phyloP scores from a whole-genome alignment of 371 early-diverging fungal species.

The Mycotypha africana region DNA sequence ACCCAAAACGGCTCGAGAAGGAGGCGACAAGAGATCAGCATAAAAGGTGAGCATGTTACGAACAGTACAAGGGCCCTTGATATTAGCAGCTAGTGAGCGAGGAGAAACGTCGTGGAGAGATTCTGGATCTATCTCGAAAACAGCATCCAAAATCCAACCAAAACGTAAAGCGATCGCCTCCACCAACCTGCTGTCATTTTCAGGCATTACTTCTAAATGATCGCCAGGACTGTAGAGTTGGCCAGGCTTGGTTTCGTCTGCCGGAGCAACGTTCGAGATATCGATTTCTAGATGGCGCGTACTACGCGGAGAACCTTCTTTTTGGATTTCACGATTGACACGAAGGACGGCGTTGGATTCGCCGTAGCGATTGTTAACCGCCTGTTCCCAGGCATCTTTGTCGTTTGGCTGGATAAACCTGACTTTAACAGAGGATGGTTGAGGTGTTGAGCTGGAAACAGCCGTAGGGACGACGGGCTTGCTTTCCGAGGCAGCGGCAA shows the following conservation, averaged over 20 bases:
- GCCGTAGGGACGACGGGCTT: conserved; percentile 33
- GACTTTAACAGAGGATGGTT: conserved; percentile 13
- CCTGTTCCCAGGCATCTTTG: conserved; percentile 24
- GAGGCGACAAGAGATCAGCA: conserved; percentile 44
- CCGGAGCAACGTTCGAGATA: conserved; percentile 17
- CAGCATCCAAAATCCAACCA: conserved; percentile 48
- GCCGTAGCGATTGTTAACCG: conserved; percentile 21
- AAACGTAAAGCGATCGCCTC: conserved; percentile 41
- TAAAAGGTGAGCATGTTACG: conserved; percentile 44
- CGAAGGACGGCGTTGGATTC: conserved; percentile 20
- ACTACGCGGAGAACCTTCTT: conserved; percentile 28
- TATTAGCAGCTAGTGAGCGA: conserved; percentile 42
- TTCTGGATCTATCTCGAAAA: conserved; percentile 40
- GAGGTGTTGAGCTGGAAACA: conserved; percentile 2
- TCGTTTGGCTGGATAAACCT: conserved; percentile 24
- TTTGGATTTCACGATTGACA: conserved; percentile 31
- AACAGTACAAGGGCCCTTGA: conserved; percentile 44
- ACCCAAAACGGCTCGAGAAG: conserved; percentile 37
- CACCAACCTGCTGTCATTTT: conserved; percentile 31
- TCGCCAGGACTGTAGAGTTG: conserved; percentile 45
- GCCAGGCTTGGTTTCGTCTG: conserved; percentile 18
- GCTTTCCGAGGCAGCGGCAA: conserved; percentile 23
- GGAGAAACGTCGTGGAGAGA: conserved; percentile 30
- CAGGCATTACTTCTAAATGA: conserved; percentile 51
- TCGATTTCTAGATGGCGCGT: conserved; percentile 49